Base-by-base conservation (phyloP, 139 green algal species). In the Ulvella scutata region DNA sequence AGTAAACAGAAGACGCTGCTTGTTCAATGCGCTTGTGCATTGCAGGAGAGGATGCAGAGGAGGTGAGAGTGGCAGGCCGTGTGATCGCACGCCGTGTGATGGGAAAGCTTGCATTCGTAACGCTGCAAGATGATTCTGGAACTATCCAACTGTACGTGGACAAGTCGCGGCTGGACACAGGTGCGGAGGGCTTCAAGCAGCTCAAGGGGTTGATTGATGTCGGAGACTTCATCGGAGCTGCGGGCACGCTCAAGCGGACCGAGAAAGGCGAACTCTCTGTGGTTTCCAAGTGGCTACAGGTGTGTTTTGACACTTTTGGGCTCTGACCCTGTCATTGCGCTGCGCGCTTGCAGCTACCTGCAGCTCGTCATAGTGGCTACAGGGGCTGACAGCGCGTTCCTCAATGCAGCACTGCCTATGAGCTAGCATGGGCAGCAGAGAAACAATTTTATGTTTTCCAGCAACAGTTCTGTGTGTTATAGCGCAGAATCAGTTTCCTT, bases 51-150 rank as follows among this genome's bases (percentile, higher is more conserved):
- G 75, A 79, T 3, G 78, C 37, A 21, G 73, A 40, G 10, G 13
- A 62, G 4, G 88, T 96, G n/a, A 74, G 82, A 3, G 88, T 98
- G 21, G 90, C 94, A 20, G 95, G 95, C 4, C 86, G 95, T 23
- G 75, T 99, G 1, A 91, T 96, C 82, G 85, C 86, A 4, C 87
- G 89, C 6, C 82, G 95, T 0, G 85, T 96, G 28, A 96, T 99
- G 85, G 95, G 95, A 67, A 99, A 99, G 84, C 88, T 99, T 3
- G 93, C 95, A 0, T 99, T 99, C 83, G 78, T 95, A 21, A 89
- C 77, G 3, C 61, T 99, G 28, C 43, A 82, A 28, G 95, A 99
- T 79, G 91, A 90, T 51, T 82, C 75, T 20, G 94, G 94, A 7
- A 80, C 82, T 26, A 87, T 98, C 7, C 77, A 88, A 79, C 84